phyloP scores from a whole-genome alignment of 2,329 filamentous ascomycete species.

The Trichoderma harzianum region DNA sequence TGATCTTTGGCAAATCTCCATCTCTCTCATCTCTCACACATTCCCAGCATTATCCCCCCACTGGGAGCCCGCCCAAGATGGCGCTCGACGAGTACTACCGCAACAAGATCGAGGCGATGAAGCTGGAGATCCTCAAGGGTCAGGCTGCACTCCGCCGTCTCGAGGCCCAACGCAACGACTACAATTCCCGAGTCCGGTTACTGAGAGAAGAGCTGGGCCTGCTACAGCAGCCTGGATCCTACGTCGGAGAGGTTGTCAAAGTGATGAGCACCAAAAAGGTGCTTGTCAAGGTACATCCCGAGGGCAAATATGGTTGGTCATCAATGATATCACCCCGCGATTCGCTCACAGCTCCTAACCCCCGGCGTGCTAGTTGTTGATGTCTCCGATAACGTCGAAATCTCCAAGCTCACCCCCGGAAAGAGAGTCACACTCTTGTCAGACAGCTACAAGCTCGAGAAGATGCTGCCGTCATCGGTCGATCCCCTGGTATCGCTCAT shows the following conservation, averaged over 20 bases:
- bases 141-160: slow-evolving; percentile 92
- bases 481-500: slow-evolving; percentile 98
- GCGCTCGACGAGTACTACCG: slow-evolving; percentile 99
- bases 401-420: slow-evolving; percentile 91
- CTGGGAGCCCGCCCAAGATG: slow-evolving; percentile 58
- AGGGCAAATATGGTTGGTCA: slow-evolving; percentile 94
- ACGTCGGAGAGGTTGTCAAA: slow-evolving; percentile 99
- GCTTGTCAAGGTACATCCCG: slow-evolving; percentile 96
- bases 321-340: neutral
- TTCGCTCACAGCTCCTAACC: neutral
- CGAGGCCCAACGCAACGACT: slow-evolving; percentile 97
- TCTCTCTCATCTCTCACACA: neutral
- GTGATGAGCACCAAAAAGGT: slow-evolving; percentile 99
- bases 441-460: slow-evolving; percentile 97
- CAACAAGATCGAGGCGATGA: slow-evolving; percentile 99
- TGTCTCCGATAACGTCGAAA: slow-evolving; percentile 89
- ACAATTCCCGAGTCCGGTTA: slow-evolving; percentile 95
- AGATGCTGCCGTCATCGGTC: slow-evolving; percentile 96
- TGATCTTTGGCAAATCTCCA: neutral
- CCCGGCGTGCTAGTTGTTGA: slow-evolving; percentile 71
- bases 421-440: slow-evolving; percentile 96
- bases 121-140: slow-evolving; percentile 99
- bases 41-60: slow-evolving; percentile 1
- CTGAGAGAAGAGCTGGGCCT: slow-evolving; percentile 92
- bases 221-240: slow-evolving; percentile 94